phyloP scores from a whole-genome alignment of 306 rosid genomes.

The Vigna unguiculata region DNA sequence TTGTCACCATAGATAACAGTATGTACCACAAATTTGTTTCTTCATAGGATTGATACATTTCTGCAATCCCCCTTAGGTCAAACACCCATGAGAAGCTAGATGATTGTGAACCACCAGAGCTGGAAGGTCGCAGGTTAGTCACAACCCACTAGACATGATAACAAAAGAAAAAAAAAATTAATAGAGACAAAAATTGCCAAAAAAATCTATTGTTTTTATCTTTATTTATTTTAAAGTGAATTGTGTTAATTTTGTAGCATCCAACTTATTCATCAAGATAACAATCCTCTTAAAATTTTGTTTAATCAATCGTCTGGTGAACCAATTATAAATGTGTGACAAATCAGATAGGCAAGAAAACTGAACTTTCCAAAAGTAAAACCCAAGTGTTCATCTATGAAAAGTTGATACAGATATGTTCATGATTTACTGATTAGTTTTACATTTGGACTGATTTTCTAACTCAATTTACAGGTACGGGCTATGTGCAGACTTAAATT shows the following conservation, averaged over 20 bases:
- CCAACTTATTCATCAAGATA: slow-evolving; percentile 30
- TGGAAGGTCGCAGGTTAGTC: slow-evolving; percentile 78
- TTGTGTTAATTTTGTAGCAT: slow-evolving; percentile 2
- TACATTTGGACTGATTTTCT: neutral
- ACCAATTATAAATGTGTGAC: slow-evolving; percentile 17
- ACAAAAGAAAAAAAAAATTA: slow-evolving; percentile 2
- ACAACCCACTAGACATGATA: slow-evolving; percentile 82
- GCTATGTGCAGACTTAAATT: neutral
- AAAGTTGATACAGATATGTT: neutral
- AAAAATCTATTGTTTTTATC: slow-evolving; percentile 23
- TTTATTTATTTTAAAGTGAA: slow-evolving; percentile 22
- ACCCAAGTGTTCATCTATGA: neutral
- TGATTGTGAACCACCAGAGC: slow-evolving; percentile 53
- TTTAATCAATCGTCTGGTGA: slow-evolving; percentile 24
- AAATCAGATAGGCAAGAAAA: slow-evolving; percentile 14
- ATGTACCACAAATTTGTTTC: slow-evolving; percentile 86
- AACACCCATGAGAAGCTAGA: slow-evolving; percentile 81
- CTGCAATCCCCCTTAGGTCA: slow-evolving; percentile 84
- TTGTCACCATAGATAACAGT: slow-evolving; percentile 31
- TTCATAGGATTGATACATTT: slow-evolving; percentile 92
- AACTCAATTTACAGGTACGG: neutral
- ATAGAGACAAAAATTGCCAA: slow-evolving; percentile 14
- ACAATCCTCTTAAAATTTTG: slow-evolving; percentile 30
- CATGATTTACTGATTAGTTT: neutral
- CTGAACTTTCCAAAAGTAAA: slow-evolving; percentile 7